Base-by-base conservation (phyloP, 78 protist genomes). In the Dictyostelium intermedium region DNA sequence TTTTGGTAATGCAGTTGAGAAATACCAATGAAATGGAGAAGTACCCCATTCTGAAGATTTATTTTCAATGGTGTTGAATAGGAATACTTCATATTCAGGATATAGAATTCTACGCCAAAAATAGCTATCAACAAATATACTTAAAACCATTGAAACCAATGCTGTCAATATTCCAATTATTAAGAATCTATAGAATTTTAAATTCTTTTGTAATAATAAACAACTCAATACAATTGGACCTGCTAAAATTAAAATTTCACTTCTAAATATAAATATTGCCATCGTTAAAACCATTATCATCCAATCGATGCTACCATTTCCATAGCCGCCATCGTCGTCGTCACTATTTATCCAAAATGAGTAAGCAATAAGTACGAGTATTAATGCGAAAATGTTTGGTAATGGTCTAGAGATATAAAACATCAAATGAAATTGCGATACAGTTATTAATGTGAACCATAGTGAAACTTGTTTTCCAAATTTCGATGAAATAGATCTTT, bases 41-140 rank as follows among this genome's bases (percentile, higher is more conserved):
- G 95, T 78, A 70, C 99, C 99, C 98, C 98, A 98, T 25, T 93
- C 89, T 35, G 18, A 8, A 34, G 92, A 66, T 25, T 85, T 83
- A 79, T 97, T 97, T 72, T 87, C 95, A 1, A 96, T 79, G 1
- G 97, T 97, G 85, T 98, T 98, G 92, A 94, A 97, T 32, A 61
- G 43, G 27, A 98, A 84, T 45, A 98, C 99, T 32, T 94, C 97
- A n/a, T 85, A 94, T 45, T 98, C 99, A 5, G 99, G 99, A 97
- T 98, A 98, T 11, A 97, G 18, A 41, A 4, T 8, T 37, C 96
- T 74, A 18, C 84, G 41, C 99, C 99, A 98, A 39, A 98, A 91
- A 9, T 66, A 27, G 27, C 97, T 91, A 73, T 98, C 99, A 60
- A 98, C 6, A 39, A 30, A 14, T 0, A 96, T 70, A n/a, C 85